A percentile compares a stretch with the other conserved stretches of the same genome.
These are phyloP conservation scores for Mycena rosella DNA, from an alignment of 768 basidiomycete genomes.

Conservation along the genomic window DNA sequence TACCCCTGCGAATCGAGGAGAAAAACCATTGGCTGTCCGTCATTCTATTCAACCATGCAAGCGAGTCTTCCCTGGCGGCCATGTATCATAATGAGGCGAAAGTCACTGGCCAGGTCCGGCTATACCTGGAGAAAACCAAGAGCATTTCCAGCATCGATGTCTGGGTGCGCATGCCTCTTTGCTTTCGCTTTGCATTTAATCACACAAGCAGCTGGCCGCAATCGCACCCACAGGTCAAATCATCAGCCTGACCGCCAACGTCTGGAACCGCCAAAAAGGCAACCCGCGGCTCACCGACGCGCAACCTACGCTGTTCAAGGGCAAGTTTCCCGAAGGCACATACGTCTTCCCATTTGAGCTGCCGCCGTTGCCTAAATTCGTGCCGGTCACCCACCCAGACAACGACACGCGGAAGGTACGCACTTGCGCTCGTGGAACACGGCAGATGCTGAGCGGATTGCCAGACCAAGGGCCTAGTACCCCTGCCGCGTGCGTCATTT, in stretches of 20 bases:
- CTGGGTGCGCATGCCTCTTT: slow-evolving; percentile 21
- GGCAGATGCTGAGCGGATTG: not conserved
- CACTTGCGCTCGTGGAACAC: not conserved
- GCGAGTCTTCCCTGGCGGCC: slow-evolving; percentile 26
- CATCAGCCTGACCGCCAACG: slow-evolving; percentile 33
- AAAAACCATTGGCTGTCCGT: slow-evolving; percentile 35
- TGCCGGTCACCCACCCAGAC: slow-evolving; percentile 36
- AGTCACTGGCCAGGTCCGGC: slow-evolving; percentile 30
- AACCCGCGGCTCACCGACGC: slow-evolving; percentile 24
- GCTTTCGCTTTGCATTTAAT: not conserved
- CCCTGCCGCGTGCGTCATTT: slow-evolving; percentile 33
- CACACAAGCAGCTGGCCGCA: slow-evolving; percentile 17
- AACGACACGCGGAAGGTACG: slow-evolving; percentile 34
- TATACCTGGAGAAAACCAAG: slow-evolving; percentile 34
- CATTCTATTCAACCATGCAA: slow-evolving; percentile 33
- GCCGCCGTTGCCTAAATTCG: slow-evolving; percentile 35
- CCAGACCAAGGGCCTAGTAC: slow-evolving; percentile 32
- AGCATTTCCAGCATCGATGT: slow-evolving; percentile 36
- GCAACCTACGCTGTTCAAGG: slow-evolving; percentile 28
- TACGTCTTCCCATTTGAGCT: slow-evolving; percentile 36
- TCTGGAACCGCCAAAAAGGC: slow-evolving; percentile 36
- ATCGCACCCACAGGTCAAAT: slow-evolving; percentile 30
- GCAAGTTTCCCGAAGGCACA: slow-evolving; percentile 34
- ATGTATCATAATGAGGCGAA: slow-evolving; percentile 38
- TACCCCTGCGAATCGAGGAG: slow-evolving; percentile 33